phyloP scores from a whole-genome alignment of 2,329 filamentous ascomycete species.

The Claviceps spartinae region DNA sequence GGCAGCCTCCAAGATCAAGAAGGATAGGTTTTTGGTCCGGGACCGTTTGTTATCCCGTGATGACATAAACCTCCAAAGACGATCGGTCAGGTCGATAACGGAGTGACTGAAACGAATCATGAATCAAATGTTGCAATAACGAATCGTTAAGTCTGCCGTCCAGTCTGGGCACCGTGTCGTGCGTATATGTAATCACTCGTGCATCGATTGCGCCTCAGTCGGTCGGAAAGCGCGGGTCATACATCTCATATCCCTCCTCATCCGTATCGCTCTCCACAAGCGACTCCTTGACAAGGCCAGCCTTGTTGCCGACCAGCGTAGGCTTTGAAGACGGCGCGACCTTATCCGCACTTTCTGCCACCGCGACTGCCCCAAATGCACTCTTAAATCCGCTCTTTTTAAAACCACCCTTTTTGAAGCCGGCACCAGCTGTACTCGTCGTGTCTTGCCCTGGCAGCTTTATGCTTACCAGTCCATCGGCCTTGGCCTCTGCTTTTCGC shows the following conservation, averaged over 20 bases:
- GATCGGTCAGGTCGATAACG: not conserved
- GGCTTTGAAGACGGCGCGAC: not conserved
- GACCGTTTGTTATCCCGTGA: not conserved
- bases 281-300: conserved; percentile 11
- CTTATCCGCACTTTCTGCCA: conserved; percentile 19
- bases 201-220: conserved; percentile 30
- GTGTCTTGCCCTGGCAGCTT: conserved; percentile 34
- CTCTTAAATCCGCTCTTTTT: conserved; percentile 78
- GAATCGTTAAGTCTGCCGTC: not conserved
- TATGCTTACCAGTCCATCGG: conserved; percentile 55
- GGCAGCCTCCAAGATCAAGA: not conserved
- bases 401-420: conserved; percentile 57
- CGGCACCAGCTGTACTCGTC: conserved; percentile 20
- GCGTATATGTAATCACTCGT: not conserved
- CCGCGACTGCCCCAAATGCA: conserved; percentile 49
- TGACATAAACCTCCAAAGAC: not conserved
- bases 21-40: not conserved
- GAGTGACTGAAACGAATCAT: not conserved
- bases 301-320: conserved; percentile 8
- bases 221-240: conserved; percentile 47
- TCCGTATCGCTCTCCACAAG: conserved; percentile 49
- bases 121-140: not conserved
- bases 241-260: conserved; percentile 58
- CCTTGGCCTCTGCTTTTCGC: conserved; percentile 56
- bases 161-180: not conserved